These are phyloP conservation scores for Diaporthe helianthi DNA, from an alignment of 2,329 filamentous ascomycete genomes.

Conservation along the genomic window DNA sequence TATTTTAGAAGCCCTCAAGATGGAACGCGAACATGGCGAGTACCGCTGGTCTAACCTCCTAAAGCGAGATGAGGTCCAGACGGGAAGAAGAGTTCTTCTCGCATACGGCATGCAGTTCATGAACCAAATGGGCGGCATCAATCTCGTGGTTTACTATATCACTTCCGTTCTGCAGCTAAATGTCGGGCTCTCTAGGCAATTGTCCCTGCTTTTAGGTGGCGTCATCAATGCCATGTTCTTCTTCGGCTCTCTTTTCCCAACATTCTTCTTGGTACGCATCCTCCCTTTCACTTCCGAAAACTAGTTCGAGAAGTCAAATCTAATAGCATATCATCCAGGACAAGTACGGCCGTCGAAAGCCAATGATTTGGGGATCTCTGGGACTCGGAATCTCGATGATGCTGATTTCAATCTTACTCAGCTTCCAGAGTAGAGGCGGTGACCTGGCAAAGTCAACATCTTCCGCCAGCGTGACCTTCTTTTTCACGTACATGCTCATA, in stretches of 20 bases:
- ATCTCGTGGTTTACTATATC: conserved; percentile 50
- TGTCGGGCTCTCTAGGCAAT: conserved; percentile 42
- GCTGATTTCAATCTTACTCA: conserved; percentile 46
- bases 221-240: conserved; percentile 49
- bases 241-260: conserved; percentile 42
- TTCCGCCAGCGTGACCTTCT: conserved; percentile 45
- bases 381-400: conserved; percentile 47
- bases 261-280: conserved; percentile 25
- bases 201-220: conserved; percentile 46
- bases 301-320: neutral
- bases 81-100: conserved; percentile 52
- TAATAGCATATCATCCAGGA: neutral
- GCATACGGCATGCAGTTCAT: conserved; percentile 56
- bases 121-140: conserved; percentile 58
- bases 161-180: conserved; percentile 44
- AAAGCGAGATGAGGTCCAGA: conserved; percentile 51
- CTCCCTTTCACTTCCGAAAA: neutral
- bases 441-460: conserved; percentile 36
- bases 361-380: conserved; percentile 51
- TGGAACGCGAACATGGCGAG: conserved; percentile 38
- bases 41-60: conserved; percentile 51
- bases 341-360: conserved; percentile 46
- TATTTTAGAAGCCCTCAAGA: conserved; percentile 42
- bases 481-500: conserved; percentile 44
- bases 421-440: conserved; percentile 34